Evolutionary conservation across 805 yeast species (phyloP).

Genomic region (Myxozyma neotropica): DNA sequence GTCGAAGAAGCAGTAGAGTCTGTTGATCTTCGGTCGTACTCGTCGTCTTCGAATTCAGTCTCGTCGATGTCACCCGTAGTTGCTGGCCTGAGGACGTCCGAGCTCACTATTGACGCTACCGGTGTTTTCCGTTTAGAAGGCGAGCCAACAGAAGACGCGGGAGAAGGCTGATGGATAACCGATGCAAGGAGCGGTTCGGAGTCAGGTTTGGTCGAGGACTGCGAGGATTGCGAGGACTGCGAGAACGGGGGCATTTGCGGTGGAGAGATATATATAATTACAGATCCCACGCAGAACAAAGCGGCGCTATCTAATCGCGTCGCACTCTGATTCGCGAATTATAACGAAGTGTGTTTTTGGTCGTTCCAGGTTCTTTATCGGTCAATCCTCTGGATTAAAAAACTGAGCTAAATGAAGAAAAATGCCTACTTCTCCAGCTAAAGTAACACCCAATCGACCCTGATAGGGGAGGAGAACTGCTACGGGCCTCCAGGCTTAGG

Average conservation of each 20-base stretch:
- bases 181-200: slow-evolving; percentile 4
- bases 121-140: slow-evolving; percentile 13
- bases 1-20: slow-evolving; percentile 29
- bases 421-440: no score
- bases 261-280: background rate
- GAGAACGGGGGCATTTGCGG: slow-evolving; percentile 6
- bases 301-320: slow-evolving; percentile 14
- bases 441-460: no score
- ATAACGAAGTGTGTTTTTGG: background rate
- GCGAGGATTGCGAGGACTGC: background rate
- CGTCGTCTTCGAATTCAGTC: slow-evolving; percentile 2
- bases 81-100: slow-evolving; percentile 3
- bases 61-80: slow-evolving; percentile 13
- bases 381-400: no score
- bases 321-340: background rate
- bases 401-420: no score
- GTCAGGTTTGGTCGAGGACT: background rate
- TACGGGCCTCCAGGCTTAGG: background rate
- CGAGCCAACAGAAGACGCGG: slow-evolving; percentile 2
- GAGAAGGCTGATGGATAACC: background rate
- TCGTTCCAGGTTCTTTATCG: no score
- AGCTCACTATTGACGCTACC: slow-evolving; percentile 10
- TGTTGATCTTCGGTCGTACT: slow-evolving; percentile 15
- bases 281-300: background rate
- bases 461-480: no score